Percentiles rank a stretch among this genome's conserved stretches.
phyloP scores from a whole-genome alignment of 345 rosid genomes.

The Microthlaspi erraticum region DNA sequence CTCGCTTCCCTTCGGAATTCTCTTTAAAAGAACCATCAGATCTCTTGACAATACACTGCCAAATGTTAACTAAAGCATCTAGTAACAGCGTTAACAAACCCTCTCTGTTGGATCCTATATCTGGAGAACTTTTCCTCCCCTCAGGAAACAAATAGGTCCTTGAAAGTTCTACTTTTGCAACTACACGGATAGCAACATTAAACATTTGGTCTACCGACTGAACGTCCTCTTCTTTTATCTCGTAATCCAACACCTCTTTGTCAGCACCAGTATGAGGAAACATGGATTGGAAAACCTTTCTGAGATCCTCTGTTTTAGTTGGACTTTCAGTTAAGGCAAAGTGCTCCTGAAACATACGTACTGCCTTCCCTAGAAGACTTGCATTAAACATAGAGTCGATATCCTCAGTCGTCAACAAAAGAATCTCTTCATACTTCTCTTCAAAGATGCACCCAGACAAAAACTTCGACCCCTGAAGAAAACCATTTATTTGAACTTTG shows the following conservation, averaged over 20 bases:
- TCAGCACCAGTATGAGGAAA: conserved; percentile 45
- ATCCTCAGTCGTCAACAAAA: conserved; percentile 56
- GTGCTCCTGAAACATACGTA: conserved; percentile 65
- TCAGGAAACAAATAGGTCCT: conserved; percentile 65
- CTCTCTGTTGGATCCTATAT: conserved; percentile 44
- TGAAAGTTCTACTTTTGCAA: conserved; percentile 64
- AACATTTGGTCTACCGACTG: conserved; percentile 53
- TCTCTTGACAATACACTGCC: conserved; percentile 71
- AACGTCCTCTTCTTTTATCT: conserved; percentile 51
- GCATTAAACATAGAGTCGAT: conserved; percentile 56
- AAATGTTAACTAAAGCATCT: conserved; percentile 57
- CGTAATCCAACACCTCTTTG: conserved; percentile 62
- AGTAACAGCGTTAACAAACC: conserved; percentile 55
- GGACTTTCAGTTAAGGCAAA: conserved; percentile 54
- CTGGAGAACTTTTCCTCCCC: conserved; percentile 44
- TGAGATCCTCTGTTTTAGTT: conserved; percentile 51
- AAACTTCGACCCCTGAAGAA: conserved; percentile 66
- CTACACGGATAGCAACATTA: conserved; percentile 61
- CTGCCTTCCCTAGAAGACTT: conserved; percentile 77
- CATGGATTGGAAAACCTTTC: conserved; percentile 62
- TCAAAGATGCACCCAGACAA: conserved; percentile 56
- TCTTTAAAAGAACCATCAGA: conserved; percentile 43
- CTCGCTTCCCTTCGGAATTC: conserved; percentile 41
- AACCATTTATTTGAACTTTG: conserved; percentile 56
- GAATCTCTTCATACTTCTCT: conserved; percentile 60